Percentiles rank a stretch among this genome's conserved stretches.
Conservation (phyloP, 164 flowering plant species). For the Sedum album region DNA sequence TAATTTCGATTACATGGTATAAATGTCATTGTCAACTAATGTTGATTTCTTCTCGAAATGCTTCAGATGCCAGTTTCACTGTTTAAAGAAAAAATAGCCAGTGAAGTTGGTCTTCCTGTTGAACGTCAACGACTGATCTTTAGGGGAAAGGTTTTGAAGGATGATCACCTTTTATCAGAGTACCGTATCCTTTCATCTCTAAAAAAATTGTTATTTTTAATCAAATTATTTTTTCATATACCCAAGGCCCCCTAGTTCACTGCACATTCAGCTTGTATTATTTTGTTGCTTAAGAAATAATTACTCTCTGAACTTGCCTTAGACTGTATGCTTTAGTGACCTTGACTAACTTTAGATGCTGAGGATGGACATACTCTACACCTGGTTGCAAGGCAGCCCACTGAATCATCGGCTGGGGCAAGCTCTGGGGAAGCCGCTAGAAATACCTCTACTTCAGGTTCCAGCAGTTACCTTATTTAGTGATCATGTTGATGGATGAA, state of each 20-base stretch:
- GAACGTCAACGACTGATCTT: constrained; percentile 89
- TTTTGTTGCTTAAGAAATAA: background rate
- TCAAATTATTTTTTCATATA: background rate
- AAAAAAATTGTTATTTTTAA: background rate
- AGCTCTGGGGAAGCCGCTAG: constrained; percentile 38
- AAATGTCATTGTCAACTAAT: background rate
- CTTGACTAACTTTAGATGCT: constrained; percentile 55
- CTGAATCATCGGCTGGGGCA: constrained; percentile 44
- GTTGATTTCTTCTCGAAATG: constrained; percentile 10
- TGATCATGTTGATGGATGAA: background rate
- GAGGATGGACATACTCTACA: constrained; percentile 92
- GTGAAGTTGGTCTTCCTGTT: constrained; percentile 61
- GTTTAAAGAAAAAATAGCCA: constrained; percentile 86
- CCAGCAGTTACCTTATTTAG: background rate
- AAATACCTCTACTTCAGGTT: constrained; percentile 38
- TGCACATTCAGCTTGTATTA: background rate
- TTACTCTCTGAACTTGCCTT: background rate
- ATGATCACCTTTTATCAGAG: constrained; percentile 73
- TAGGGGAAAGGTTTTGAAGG: constrained; percentile 92
- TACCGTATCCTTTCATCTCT: constrained; percentile 71
- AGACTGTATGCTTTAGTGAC: background rate
- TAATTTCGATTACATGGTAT: background rate
- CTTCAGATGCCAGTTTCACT: constrained; percentile 61
- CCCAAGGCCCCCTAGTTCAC: background rate
- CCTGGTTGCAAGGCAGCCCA: constrained; percentile 77